Evolutionary conservation across 495 filamentous ascomycete genomes (phyloP).

Genomic region (Neurospora sp.): DNA sequence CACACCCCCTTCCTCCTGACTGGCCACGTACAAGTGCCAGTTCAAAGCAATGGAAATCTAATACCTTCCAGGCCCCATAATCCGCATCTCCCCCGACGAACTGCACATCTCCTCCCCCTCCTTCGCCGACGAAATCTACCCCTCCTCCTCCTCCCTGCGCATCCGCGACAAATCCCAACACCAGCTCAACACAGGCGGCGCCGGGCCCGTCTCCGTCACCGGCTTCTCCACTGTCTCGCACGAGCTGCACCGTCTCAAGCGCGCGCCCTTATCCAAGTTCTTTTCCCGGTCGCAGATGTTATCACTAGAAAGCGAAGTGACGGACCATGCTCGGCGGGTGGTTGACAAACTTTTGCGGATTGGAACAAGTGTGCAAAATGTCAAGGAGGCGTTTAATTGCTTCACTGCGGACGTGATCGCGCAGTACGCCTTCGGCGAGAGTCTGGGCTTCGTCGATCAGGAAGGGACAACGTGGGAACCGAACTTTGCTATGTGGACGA

Average conservation of each 20-base stretch:
- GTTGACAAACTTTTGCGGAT: slow-evolving; percentile 7
- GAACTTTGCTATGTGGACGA: slow-evolving; percentile 17
- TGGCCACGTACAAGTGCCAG: too few relatives aligned
- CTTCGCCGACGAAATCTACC: slow-evolving; percentile 27
- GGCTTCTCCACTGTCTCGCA: slow-evolving; percentile 38
- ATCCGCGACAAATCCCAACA: slow-evolving; percentile 23
- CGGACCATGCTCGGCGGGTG: slow-evolving; percentile 6
- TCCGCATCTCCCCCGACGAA: slow-evolving; percentile 29
- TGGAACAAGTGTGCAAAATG: slow-evolving; percentile 5
- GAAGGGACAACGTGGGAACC: slow-evolving; percentile 10
- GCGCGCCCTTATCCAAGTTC: slow-evolving; percentile 31
- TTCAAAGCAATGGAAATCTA: too few relatives aligned
- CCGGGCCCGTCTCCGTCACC: slow-evolving; percentile 16
- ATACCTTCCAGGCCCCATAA: too few relatives aligned
- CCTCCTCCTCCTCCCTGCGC: slow-evolving; percentile 12
- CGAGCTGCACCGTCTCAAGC: slow-evolving; percentile 32
- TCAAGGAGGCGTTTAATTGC: slow-evolving; percentile 20
- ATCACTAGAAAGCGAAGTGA: slow-evolving; percentile 24
- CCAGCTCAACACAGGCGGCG: slow-evolving; percentile 9
- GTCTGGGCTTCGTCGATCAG: slow-evolving; percentile 19
- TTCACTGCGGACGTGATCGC: slow-evolving; percentile 22
- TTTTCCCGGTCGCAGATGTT: slow-evolving; percentile 31
- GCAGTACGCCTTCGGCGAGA: slow-evolving; percentile 20
- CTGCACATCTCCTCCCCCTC: slow-evolving; percentile 20
- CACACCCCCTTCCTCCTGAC: too few relatives aligned